Base-by-base conservation (phyloP, 441 rosid species). In the Populus hybrid region DNA sequence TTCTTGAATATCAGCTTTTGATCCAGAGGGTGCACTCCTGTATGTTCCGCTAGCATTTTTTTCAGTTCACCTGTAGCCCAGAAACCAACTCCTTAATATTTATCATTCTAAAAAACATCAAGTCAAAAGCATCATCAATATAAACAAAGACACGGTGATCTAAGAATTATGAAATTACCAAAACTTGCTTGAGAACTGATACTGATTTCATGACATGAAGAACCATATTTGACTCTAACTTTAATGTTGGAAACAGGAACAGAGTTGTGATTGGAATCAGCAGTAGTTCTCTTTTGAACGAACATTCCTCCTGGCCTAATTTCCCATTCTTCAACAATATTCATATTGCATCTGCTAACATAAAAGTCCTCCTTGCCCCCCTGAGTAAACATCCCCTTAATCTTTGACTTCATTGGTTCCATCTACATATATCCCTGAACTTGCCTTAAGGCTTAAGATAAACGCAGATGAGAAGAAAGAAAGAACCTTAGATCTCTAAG, bases 241-340 rank as follows among this genome's bases (percentile, higher is more conserved):
- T 92, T 87, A 75, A 94, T 89, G 74, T 85, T 83, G 74, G 96
- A 93, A 23, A 91, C 86, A 19, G 94, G 90, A 72, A 84, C 76
- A 63, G 91, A 71, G 78, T 40, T 69, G 67, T 85, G 87, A 82
- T 88, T 89, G 76, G 90, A 87, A 78, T 89, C 90, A 69, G 91
- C 90, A 67, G 90, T 84, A 79, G 75, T 87, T n/a, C 98, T 88
- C 78, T 89, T 96, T 82, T 96, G 99, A 30, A 96, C 99, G 77
- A 96, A 76, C 99, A 96, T 94, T 57, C 99, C 99, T 8, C 99
- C 99, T 11, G 99, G 99, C 76, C 99, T 87, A 64, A 92, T 76
- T 81, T 95, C 99, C 95, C 91, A 88, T 19, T 91, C 93, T 38
- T 79, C 86, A n/a, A 53, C 75, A 34, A 21, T 70, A 26, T 57